Evolutionary conservation across 805 yeast species (phyloP).

Genomic region (Starmerella ratchasimensis): DNA sequence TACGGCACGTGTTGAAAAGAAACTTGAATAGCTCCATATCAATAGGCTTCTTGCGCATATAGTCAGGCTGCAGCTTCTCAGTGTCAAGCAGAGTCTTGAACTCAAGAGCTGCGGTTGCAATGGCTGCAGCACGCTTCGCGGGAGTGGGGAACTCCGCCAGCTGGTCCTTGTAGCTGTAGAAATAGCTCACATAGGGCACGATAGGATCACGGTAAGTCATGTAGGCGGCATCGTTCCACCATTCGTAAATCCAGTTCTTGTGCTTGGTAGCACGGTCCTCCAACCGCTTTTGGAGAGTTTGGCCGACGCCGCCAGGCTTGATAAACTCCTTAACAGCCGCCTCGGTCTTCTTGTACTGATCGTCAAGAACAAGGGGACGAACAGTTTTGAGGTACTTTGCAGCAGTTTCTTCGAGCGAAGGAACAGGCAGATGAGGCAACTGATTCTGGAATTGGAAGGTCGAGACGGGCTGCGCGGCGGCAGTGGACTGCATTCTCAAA

Average conservation of each 20-base stretch:
- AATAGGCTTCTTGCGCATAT: constrained; percentile 61
- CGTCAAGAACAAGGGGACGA: constrained; percentile 45
- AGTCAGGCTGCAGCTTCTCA: constrained; percentile 69
- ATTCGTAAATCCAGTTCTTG: constrained; percentile 80
- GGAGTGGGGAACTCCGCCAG: constrained; percentile 24
- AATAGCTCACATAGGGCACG: constrained; percentile 88
- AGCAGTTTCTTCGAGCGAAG: constrained; percentile 59
- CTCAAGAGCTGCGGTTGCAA: constrained; percentile 51
- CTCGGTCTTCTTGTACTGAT: constrained; percentile 41
- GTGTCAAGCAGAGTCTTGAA: constrained; percentile 54
- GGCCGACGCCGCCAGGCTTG: constrained; percentile 48
- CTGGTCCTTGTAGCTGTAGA: constrained; percentile 67
- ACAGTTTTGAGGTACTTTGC: constrained; percentile 56
- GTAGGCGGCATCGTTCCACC: constrained; percentile 93
- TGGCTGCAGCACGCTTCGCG: constrained; percentile 54
- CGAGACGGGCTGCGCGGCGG: constrained; percentile 28
- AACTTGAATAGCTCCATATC: constrained; percentile 87
- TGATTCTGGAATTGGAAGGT: constrained; percentile 58
- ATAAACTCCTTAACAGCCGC: constrained; percentile 52
- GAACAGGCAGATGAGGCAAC: constrained; percentile 80
- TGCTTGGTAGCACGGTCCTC: constrained; percentile 38
- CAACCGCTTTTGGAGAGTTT: constrained; percentile 54
- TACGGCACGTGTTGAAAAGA: constrained; percentile 82
- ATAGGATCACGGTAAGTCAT: constrained; percentile 84
- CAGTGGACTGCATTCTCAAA: constrained; percentile 17